phyloP scores from a whole-genome alignment of 2,329 filamentous ascomycete species.

The Alternaria sp. region DNA sequence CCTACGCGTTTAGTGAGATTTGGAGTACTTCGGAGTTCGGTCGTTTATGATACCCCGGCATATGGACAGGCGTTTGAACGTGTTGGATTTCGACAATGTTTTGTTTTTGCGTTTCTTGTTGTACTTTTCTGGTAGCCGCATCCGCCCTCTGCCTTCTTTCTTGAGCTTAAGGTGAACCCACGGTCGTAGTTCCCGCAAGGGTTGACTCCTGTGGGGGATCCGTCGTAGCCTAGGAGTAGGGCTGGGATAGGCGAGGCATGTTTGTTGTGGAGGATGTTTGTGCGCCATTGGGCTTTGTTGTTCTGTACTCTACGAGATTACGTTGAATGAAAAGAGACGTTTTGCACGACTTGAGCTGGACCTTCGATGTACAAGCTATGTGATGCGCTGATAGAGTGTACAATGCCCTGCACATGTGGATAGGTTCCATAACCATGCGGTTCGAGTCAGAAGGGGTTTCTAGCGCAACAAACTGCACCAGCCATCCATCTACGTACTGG shows the following conservation, averaged over 20 bases:
- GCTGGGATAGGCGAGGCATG: constrained; percentile 14
- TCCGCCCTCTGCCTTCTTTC: constrained; percentile 10
- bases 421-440: neutral
- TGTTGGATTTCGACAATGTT: constrained; percentile 9
- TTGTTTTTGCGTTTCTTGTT: neutral
- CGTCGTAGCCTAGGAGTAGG: constrained; percentile 28
- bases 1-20: constrained; percentile 6
- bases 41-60: constrained; percentile 37
- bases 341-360: neutral
- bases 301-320: constrained; percentile 10
- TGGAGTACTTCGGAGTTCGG: constrained; percentile 20
- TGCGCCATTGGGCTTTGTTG: neutral
- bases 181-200: constrained; percentile 31
- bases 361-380: neutral
- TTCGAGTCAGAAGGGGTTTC: neutral
- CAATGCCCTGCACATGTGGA: neutral
- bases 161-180: constrained; percentile 28
- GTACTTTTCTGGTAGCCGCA: constrained; percentile 5
- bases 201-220: constrained; percentile 27
- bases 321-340: constrained; percentile 4
- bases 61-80: constrained; percentile 10
- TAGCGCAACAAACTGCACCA: neutral
- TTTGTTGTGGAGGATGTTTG: neutral
- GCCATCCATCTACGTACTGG: neutral
- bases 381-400: neutral